Evolutionary conservation across 2,329 filamentous ascomycete species (phyloP), one percentile per base, ranked within the genome.

Genomic region (Paraphaeosphaeria sporulosa): DNA sequence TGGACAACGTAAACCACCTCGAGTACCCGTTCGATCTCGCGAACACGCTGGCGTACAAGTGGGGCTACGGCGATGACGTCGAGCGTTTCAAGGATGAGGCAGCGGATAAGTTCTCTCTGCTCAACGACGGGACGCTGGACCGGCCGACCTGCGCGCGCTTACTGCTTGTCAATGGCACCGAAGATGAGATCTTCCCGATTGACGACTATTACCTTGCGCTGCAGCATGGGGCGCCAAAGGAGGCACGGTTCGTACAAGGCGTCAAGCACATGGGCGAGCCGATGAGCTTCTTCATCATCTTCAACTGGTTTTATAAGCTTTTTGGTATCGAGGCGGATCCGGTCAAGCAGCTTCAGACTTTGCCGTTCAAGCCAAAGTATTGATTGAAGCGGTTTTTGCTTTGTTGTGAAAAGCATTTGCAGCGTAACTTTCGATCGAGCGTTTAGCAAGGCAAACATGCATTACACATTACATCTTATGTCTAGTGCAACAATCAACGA

Each of bases 141-240:
- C 80, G 76, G 62, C 78, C 78, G 0, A 71, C 76, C 7, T 86
- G 85, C 58, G 75, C 82, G 25, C 76, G 80, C 32, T 68, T 87
- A 55, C 69, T 88, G 40, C 75, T 88, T 6, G 85, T 88, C 9
- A 88, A 88, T 65, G 83, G 86, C 0, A 84, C 82, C 1, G 80
- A 84, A 32, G 86, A 88, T 67, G 85, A 87, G 76, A 87, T 88
- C 50, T 88, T 88, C 72, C 86, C 86, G 0, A 85, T 88, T 48
- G 86, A 88, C 65, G 86, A 88, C 65, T 84, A 85, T 58, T 84
- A 85, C 64, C 71, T 87, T 43, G 83, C 83, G 27, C 66, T 87
- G 49, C 77, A 82, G 66, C 81, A 84, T 69, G 86, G 85, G 0
- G 69, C 76, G 21, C 81, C 84, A 1, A 88, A 88, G 74, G 80